phyloP scores from a whole-genome alignment of 139 green algal species.

The Desmodesmus armatus region DNA sequence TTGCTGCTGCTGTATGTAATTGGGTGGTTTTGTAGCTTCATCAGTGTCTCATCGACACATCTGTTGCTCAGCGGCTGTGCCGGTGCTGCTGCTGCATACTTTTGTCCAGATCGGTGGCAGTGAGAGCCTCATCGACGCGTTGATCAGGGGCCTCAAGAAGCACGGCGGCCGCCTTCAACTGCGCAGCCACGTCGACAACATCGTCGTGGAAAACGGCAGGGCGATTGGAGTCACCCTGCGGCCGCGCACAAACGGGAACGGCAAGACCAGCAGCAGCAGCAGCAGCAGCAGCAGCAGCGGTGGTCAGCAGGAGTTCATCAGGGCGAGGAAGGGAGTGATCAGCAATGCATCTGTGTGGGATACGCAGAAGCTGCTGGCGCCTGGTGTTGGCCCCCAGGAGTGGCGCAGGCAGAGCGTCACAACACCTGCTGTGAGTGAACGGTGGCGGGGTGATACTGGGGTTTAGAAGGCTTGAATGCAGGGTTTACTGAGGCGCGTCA shows the following conservation, averaged over 20 bases:
- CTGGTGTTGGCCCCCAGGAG: constrained; percentile 40
- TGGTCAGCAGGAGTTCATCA: constrained; percentile 57
- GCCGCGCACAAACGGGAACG: neutral
- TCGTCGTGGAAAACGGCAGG: constrained; percentile 67
- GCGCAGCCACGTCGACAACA: constrained; percentile 76
- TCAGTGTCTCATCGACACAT: no score
- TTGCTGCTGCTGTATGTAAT: neutral
- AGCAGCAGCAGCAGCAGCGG: constrained; percentile 30
- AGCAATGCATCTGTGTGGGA: constrained; percentile 91
- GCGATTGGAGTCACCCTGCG: constrained; percentile 72
- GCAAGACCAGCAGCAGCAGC: constrained; percentile 31
- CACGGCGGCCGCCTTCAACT: constrained; percentile 76
- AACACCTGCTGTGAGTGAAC: constrained; percentile 54
- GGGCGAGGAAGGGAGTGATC: constrained; percentile 79
- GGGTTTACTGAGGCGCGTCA: no score
- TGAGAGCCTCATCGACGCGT: constrained; percentile 78
- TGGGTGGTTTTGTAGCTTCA: neutral
- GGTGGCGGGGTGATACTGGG: no score
- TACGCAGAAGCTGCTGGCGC: constrained; percentile 75
- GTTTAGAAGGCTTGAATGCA: no score
- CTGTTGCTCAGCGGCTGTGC: neutral
- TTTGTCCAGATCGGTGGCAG: constrained; percentile 63
- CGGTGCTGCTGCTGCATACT: constrained; percentile 3
- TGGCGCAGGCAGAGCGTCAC: constrained; percentile 33
- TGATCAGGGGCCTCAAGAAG: constrained; percentile 81